Evolutionary conservation across 139 green algal species (phyloP).

Genomic region (Trebouxia sp.): DNA sequence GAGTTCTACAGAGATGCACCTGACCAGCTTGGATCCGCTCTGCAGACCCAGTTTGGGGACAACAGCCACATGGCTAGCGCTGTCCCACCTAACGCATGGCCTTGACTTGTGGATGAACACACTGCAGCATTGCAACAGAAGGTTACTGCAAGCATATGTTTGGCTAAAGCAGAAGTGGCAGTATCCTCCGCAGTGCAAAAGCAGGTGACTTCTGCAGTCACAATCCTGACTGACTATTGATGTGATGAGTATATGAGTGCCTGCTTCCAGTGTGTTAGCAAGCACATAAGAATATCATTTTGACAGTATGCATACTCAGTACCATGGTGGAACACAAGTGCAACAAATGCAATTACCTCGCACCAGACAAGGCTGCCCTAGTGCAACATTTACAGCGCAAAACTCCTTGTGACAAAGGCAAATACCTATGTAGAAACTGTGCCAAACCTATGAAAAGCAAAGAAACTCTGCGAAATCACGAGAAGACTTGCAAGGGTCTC

Average conservation of each 20-base stretch:
- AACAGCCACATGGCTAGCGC: conserved; percentile 1
- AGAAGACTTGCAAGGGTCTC: conserved; percentile 21
- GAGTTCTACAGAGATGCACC: conserved; percentile 12
- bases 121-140: conserved; percentile 19
- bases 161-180: conserved; percentile 20
- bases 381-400: conserved; percentile 23
- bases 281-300: conserved; percentile 29
- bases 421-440: conserved; percentile 20
- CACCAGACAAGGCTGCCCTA: conserved; percentile 16
- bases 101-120: conserved; percentile 16
- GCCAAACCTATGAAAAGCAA: conserved; percentile 26
- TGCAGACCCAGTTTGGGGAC: conserved; percentile 12
- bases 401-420: conserved; percentile 22
- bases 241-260: conserved; percentile 11
- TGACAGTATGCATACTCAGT: conserved; percentile 24
- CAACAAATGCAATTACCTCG: conserved; percentile 20
- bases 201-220: conserved; percentile 24
- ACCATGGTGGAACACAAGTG: conserved; percentile 21
- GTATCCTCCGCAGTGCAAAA: conserved; percentile 13
- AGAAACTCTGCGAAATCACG: conserved; percentile 23
- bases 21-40: conserved; percentile 9
- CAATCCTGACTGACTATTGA: conserved; percentile 17
- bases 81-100: conserved; percentile 9
- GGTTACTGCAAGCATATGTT: conserved; percentile 21
- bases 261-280: conserved; percentile 24